These are phyloP conservation scores for Cymbidium sinense DNA, from an alignment of 106 monocot genomes.

Conservation along the genomic window DNA sequence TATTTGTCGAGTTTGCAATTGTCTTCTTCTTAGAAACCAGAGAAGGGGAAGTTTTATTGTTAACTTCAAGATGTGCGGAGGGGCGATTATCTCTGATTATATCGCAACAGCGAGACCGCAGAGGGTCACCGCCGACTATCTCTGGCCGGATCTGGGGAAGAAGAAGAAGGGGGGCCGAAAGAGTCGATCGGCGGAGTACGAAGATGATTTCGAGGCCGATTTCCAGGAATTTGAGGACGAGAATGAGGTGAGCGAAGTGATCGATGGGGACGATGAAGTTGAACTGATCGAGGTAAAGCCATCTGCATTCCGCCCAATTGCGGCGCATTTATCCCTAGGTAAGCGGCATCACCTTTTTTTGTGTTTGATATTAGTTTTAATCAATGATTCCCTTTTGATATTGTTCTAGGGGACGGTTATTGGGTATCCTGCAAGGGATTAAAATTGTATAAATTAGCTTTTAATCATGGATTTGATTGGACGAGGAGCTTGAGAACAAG, in stretches of 20 bases:
- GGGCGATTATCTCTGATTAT: slow-evolving; percentile 19
- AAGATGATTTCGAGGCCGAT: slow-evolving; percentile 36
- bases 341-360: background rate
- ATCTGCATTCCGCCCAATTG: slow-evolving; percentile 3
- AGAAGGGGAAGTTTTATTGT: background rate
- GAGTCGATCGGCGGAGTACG: slow-evolving; percentile 10
- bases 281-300: slow-evolving; percentile 25
- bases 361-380: background rate
- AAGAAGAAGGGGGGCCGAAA: slow-evolving; percentile 10
- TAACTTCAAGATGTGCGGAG: slow-evolving; percentile 17
- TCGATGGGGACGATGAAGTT: slow-evolving; percentile 8
- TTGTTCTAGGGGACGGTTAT: background rate
- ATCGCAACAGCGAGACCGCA: slow-evolving; percentile 9
- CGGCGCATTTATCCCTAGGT: slow-evolving; percentile 9
- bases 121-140: slow-evolving; percentile 27
- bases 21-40: background rate
- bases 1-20: background rate
- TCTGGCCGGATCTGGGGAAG: slow-evolving; percentile 35
- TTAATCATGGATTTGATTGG: background rate
- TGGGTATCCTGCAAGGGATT: background rate
- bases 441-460: background rate
- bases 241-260: slow-evolving; percentile 16
- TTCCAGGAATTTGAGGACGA: slow-evolving; percentile 35
- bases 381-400: background rate
- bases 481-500: background rate